A percentile compares a stretch with the other conserved stretches of the same genome.
These are phyloP conservation scores for Oemleria cerasiformis DNA, from an alignment of 306 rosid species.

Conservation along the genomic window DNA sequence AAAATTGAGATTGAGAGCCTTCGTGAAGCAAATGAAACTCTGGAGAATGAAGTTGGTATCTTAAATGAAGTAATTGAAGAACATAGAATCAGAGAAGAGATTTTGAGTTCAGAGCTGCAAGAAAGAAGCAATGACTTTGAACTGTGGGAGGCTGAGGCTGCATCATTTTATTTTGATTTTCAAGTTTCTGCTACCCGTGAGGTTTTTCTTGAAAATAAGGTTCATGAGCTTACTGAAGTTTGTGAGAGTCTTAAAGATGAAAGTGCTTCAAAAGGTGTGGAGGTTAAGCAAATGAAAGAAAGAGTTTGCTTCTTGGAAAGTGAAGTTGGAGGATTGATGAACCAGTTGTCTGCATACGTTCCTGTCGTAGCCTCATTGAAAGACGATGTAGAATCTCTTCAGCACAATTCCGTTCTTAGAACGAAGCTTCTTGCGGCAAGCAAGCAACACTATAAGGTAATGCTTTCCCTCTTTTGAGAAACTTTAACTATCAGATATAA, in stretches of 20 bases:
- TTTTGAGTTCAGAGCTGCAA: conserved; percentile 66
- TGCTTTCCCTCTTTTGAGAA: conserved; percentile 13
- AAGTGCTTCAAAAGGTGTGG: conserved; percentile 49
- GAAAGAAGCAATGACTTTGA: conserved; percentile 74
- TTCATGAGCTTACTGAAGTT: conserved; percentile 68
- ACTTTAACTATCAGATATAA: background rate
- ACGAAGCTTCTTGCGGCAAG: conserved; percentile 29
- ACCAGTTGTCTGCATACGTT: conserved; percentile 61
- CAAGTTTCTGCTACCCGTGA: conserved; percentile 80
- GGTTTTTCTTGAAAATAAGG: conserved; percentile 76
- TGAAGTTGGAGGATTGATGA: conserved; percentile 64
- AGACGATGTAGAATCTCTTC: conserved; percentile 73
- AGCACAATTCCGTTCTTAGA: conserved; percentile 50
- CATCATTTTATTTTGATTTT: conserved; percentile 83
- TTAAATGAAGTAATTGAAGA: conserved; percentile 63
- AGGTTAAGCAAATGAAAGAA: conserved; percentile 57
- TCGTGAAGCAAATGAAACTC: conserved; percentile 45
- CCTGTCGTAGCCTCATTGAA: conserved; percentile 73
- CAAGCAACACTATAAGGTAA: conserved; percentile 49
- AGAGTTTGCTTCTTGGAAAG: conserved; percentile 54
- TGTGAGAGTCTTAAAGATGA: conserved; percentile 65
- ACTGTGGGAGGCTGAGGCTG: conserved; percentile 95
- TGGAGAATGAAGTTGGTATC: conserved; percentile 51
- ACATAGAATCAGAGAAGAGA: conserved; percentile 62
- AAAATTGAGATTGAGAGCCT: conserved; percentile 60